Evolutionary conservation across 1,284 basidiomycete genomes (phyloP), one percentile per base, ranked within the genome.

Genomic region (Ganoderma multipileum): DNA sequence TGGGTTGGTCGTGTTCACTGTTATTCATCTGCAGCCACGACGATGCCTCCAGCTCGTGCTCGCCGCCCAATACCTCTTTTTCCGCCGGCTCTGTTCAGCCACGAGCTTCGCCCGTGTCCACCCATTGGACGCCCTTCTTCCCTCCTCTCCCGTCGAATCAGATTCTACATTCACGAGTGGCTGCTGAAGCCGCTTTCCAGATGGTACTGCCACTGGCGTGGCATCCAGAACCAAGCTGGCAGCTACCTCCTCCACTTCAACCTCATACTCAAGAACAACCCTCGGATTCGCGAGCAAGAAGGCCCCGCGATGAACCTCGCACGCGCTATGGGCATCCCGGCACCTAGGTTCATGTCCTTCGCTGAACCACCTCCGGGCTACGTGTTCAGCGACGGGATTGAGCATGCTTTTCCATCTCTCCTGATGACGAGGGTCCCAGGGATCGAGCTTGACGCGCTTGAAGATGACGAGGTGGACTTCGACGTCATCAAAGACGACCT

Each of bases 291-390:
- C 47, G 72, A 73, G 55, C 54, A 70, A 20, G 72, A 73, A 59
- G 68, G 66, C 41, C 54, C 71, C 7, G 70, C 72, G 5, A 71
- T 73, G 72, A 67, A 64, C 26, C 55, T 65, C 28, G 72, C 70
- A 1, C 68, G 67, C 52, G 64, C 70, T 44, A 73, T 71, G 61
- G 70, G 70, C 5, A 54, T 73, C 18, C 72, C 72, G n/a, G 70
- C 69, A 7, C 72, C 72, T 1, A 63, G 68, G n/a, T 65, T 67
- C 52, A 60, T 73, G 7, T 69, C 72, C 20, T 73, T 64, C 42
- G 72, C 64, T 30, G 61, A 63, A 33, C 65, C 62, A 14, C 52
- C 62, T 3, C 38, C 42, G 20, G 42, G 36, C 23, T 50, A 59
- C 57, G 9, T 9, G 8, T 58, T 58, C 30, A 38, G 11, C 5